Base-by-base conservation (phyloP, 192 early-diverging fungal genomes). In the Gorgonomyces haynaldii region DNA sequence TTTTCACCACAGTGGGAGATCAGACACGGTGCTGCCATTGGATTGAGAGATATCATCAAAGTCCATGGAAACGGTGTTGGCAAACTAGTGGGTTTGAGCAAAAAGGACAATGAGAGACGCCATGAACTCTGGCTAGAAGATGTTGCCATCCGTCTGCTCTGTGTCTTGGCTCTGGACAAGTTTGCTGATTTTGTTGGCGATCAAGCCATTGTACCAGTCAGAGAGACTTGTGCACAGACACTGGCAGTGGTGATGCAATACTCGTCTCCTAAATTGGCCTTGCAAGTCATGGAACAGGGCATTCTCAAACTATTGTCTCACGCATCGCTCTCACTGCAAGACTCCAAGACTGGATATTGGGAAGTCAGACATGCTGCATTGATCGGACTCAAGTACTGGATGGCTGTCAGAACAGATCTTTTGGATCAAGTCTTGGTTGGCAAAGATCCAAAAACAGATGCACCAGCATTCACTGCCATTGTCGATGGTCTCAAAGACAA, bases 111-210 rank as follows among this genome's bases (percentile, higher is more conserved):
- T 49, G 57, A 64, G 15, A 25, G 24, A 26, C 65, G 74, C 17
- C 87, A 99, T 63, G 66, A 82, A 46, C 65, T 58, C 36, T 91
- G 82, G 70, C 64, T 96, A 3, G 88, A 93, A 50, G 91, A 99
- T 61, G 62, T 89, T 10, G 75, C 81, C 1, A 84, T 93, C 20
- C 78, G 89, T 12, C 66, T 99, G n/a, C 55, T 94, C 21, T 93
- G 90, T 53, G 90, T 99, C 10, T 84, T 99, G 50, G 81, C 85
- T 3, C 64, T 96, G 46, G 96, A 99, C 61, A 75, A 91, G 15
- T 99, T 99, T 59, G 87, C 85, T 4, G 96, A 99, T 66, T 99
- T 91, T 64, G 86, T 91, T 16, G 83, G 85, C 4, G 93, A 96
- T 62, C 87, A 89, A 53, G 89, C 91, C 1, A 87, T 93, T 25